These are phyloP conservation scores for Sugiyamaella boreocaroliniensis DNA, from an alignment of 805 yeast species.

Conservation along the genomic window DNA sequence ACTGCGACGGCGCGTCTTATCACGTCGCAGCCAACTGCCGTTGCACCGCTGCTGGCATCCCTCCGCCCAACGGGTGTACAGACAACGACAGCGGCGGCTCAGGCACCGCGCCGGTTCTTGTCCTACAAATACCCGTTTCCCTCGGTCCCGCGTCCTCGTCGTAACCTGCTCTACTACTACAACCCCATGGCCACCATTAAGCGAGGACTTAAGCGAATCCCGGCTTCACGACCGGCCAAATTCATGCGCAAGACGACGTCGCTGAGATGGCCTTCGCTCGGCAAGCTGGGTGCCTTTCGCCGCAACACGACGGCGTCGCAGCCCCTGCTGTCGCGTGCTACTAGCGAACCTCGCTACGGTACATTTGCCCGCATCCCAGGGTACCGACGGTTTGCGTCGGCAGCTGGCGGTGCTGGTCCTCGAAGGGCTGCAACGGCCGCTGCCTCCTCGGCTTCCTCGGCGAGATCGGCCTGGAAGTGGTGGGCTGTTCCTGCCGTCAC, in stretches of 20 bases:
- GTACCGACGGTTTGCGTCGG: slow-evolving; percentile 12
- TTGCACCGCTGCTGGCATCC: not conserved
- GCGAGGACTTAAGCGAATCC: slow-evolving; percentile 19
- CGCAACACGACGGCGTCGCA: not conserved
- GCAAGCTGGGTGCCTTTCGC: not conserved
- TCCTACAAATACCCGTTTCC: slow-evolving; percentile 19
- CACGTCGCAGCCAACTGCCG: not conserved
- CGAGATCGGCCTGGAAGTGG: slow-evolving; percentile 15
- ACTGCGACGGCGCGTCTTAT: not conserved
- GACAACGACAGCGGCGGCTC: not conserved
- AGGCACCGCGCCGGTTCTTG: not conserved
- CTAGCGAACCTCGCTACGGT: slow-evolving; percentile 2
- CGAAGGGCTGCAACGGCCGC: not conserved
- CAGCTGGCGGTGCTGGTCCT: slow-evolving; percentile 1
- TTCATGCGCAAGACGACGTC: slow-evolving; percentile 8
- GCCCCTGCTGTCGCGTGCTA: not conserved
- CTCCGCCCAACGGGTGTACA: not conserved
- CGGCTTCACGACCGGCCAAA: slow-evolving; percentile 12
- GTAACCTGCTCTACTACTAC: slow-evolving; percentile 18
- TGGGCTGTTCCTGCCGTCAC: slow-evolving; percentile 24
- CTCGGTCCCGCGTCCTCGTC: slow-evolving; percentile 21
- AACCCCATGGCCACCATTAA: slow-evolving; percentile 21
- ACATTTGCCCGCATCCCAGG: slow-evolving; percentile 1
- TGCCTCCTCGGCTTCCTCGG: slow-evolving; percentile 1
- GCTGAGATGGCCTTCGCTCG: slow-evolving; percentile 1